phyloP scores from a whole-genome alignment of 345 rosid genomes.

The Triadica sebifera region DNA sequence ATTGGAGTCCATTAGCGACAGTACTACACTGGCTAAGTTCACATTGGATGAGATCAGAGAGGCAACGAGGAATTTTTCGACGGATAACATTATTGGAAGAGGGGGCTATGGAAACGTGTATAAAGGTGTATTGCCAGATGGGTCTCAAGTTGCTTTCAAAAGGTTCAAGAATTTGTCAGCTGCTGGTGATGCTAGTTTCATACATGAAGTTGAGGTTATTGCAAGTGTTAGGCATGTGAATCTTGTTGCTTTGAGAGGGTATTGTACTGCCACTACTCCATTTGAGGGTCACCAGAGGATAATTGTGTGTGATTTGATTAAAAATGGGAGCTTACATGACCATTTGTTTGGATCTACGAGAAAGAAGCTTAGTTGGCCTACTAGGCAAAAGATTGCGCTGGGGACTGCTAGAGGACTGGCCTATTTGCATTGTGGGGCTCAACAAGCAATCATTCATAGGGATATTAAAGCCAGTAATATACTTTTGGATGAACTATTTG shows the following conservation, averaged over 20 bases:
- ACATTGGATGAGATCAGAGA: slow-evolving; percentile 70
- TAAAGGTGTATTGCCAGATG: slow-evolving; percentile 61
- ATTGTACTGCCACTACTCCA: slow-evolving; percentile 73
- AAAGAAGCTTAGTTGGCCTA: slow-evolving; percentile 70
- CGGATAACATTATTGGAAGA: slow-evolving; percentile 66
- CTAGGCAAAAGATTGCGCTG: slow-evolving; percentile 72
- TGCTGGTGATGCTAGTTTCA: slow-evolving; percentile 62
- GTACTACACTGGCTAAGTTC: slow-evolving; percentile 64
- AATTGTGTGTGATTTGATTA: slow-evolving; percentile 74
- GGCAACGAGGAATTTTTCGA: slow-evolving; percentile 68
- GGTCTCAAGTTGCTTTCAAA: slow-evolving; percentile 79
- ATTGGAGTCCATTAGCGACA: slow-evolving; percentile 57
- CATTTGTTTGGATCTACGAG: slow-evolving; percentile 57
- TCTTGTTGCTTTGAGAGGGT: slow-evolving; percentile 76
- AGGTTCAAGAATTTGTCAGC: slow-evolving; percentile 68
- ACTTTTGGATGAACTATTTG: slow-evolving; percentile 78
- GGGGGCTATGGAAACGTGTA: slow-evolving; percentile 95
- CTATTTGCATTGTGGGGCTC: slow-evolving; percentile 82
- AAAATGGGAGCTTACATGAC: slow-evolving; percentile 42
- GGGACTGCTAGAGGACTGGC: slow-evolving; percentile 89
- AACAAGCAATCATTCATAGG: slow-evolving; percentile 74
- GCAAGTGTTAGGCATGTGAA: slow-evolving; percentile 91
- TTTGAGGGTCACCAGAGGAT: slow-evolving; percentile 95
- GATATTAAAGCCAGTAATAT: slow-evolving; percentile 88
- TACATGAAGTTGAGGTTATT: slow-evolving; percentile 85